Base-by-base conservation (phyloP, 2,329 filamentous ascomycete species). In the Claviceps paspali region DNA sequence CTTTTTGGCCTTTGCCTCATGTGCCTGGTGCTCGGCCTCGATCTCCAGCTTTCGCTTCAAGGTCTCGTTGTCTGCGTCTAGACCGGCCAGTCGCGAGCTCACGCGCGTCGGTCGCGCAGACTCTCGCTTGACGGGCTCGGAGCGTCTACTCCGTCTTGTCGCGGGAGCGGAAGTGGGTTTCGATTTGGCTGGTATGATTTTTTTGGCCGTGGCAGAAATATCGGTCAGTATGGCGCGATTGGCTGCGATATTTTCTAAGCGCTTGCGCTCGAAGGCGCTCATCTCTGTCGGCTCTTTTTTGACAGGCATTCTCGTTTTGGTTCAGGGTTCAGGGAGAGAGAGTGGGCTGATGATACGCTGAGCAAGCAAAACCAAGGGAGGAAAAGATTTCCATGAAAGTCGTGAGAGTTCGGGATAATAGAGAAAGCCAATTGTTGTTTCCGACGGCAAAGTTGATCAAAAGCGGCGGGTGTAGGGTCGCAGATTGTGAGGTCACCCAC, bases 231-330 rank as follows among this genome's bases (percentile, higher is more conserved):
- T 53, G 0, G 79, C 83, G 56, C 88, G 80, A 48, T 92, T 91
- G 38, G 82, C 78, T 0, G 79, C 83, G 29, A 93, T 92, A 47
- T 94, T 94, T 42, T 86, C 84, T 12, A 84, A 72, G 1, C 87
- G 72, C 47, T 83, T 77, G 49, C 79, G 77, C 65, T 94, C 87
- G 57, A 93, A 95, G 28, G 85, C 83, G 57, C 82, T 92, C 48
- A 92, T 63, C 26, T 49, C 68, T 17, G 47, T 51, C 11, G 57
- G 56, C 29, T 65, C 60, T 17, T 56, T 61, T 12, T 60, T 58
- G 2, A 61, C 53, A 2, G 68, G 56, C 69, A 76, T 73, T 27
- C n/a, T n/a, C n/a, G n/a, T n/a, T n/a, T n/a, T n/a, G n/a, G n/a
- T n/a, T n/a, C n/a, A n/a, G n/a, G n/a, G n/a, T n/a, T n/a, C n/a